Percentiles rank a stretch among this genome's conserved stretches.
phyloP scores from a whole-genome alignment of 495 filamentous ascomycete species.

The Annulohypoxylon bovei region DNA sequence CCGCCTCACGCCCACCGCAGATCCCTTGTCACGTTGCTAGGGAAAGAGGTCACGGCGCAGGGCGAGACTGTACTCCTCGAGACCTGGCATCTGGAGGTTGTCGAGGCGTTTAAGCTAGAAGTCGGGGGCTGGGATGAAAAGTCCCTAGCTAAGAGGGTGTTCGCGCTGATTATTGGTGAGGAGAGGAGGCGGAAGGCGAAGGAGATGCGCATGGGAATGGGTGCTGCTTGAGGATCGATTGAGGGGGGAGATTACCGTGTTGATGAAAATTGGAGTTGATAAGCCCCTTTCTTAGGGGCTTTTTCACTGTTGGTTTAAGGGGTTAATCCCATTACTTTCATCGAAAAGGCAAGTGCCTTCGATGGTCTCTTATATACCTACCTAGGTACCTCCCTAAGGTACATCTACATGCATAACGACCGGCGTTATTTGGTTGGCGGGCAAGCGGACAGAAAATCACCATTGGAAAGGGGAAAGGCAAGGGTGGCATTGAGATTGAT shows the following conservation, averaged over 20 bases:
- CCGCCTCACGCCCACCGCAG: constrained; percentile 16
- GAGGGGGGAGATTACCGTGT: too few species aligned
- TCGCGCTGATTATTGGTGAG: constrained; percentile 60
- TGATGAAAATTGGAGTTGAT: not conserved
- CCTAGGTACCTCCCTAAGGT: not conserved
- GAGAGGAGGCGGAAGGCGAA: constrained; percentile 46
- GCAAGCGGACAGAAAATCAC: not conserved
- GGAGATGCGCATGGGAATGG: not conserved
- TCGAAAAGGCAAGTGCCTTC: not conserved
- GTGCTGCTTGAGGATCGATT: not conserved
- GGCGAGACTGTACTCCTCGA: constrained; percentile 54
- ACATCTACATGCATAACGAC: not conserved
- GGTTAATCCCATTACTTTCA: not conserved
- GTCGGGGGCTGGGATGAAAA: constrained; percentile 58
- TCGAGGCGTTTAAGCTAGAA: constrained; percentile 55
- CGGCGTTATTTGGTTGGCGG: constrained; percentile 1
- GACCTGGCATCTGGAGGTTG: constrained; percentile 63
- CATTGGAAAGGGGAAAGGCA: not conserved
- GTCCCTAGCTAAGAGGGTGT: constrained; percentile 59
- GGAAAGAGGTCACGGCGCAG: constrained; percentile 48
- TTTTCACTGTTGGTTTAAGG: not conserved
- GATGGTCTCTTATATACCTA: not conserved
- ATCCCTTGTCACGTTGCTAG: constrained; percentile 41
- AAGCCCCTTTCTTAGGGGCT: too few species aligned
- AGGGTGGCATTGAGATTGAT: not conserved